A percentile compares a stretch with the other conserved stretches of the same genome.
Evolutionary conservation across 257 asterid species (phyloP).

Genomic region (Solanum ossicruentum): DNA sequence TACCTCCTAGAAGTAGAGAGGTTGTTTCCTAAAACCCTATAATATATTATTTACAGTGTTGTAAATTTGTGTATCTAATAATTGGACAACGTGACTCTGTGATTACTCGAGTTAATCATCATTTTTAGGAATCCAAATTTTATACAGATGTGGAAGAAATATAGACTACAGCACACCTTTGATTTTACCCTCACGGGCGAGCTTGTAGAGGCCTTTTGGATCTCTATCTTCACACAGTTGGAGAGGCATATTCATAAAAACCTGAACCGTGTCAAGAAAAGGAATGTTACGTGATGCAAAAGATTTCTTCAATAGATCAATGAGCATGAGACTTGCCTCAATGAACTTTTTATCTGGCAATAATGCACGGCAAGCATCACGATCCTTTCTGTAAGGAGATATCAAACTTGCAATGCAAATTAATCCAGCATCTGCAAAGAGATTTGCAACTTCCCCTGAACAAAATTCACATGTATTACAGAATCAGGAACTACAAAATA

Average conservation of each 20-base stretch:
- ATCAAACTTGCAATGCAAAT: slow-evolving; percentile 93
- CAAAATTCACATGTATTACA: not conserved
- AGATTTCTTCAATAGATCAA: not conserved
- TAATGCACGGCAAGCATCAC: slow-evolving; percentile 84
- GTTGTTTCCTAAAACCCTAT: too few species aligned
- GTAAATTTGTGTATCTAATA: not conserved
- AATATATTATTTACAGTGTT: not conserved
- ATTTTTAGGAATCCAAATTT: not conserved
- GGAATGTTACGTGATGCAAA: not conserved
- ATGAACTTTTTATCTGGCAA: slow-evolving; percentile 52
- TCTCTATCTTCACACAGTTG: slow-evolving; percentile 86
- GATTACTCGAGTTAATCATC: not conserved
- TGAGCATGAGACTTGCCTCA: slow-evolving; percentile 43
- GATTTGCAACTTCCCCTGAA: slow-evolving; percentile 90
- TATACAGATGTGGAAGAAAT: not conserved
- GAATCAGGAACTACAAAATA: not conserved
- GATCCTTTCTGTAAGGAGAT: slow-evolving; percentile 94
- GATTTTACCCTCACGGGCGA: slow-evolving; percentile 90
- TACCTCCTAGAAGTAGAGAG: too few species aligned
- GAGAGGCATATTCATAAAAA: slow-evolving; percentile 82
- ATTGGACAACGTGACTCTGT: not conserved
- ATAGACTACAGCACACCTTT: slow-evolving; percentile 36
- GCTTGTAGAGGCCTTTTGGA: slow-evolving; percentile 97
- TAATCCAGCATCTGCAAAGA: slow-evolving; percentile 95
- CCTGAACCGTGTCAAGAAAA: slow-evolving; percentile 27